phyloP scores from a whole-genome alignment of 768 basidiomycete genomes.

The Psilocybe cyanescens region DNA sequence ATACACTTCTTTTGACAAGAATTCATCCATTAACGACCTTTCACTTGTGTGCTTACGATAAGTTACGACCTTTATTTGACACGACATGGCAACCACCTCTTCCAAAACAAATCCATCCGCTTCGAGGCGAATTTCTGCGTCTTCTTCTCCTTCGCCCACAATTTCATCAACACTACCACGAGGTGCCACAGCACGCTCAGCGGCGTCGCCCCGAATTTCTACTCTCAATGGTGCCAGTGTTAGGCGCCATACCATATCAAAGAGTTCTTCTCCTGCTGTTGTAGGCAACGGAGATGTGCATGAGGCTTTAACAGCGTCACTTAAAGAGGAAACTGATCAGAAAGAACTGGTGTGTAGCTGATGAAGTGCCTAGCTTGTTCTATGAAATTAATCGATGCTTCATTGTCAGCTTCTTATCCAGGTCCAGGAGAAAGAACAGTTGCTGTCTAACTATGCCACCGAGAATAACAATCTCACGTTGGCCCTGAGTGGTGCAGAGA shows the following conservation, averaged over 20 bases:
- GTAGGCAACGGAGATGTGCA: slow-evolving; percentile 47
- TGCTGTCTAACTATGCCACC: slow-evolving; percentile 57
- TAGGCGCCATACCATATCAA: slow-evolving; percentile 49
- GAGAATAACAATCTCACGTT: slow-evolving; percentile 72
- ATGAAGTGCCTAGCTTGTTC: not conserved
- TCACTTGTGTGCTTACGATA: too few relatives aligned
- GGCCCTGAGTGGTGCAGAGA: slow-evolving; percentile 68
- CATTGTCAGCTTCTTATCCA: slow-evolving; percentile 67
- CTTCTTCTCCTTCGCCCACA: slow-evolving; percentile 45
- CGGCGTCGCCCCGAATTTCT: slow-evolving; percentile 61
- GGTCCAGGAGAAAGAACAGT: slow-evolving; percentile 79
- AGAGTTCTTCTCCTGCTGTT: slow-evolving; percentile 45
- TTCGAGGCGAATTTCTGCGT: slow-evolving; percentile 44
- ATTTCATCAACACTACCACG: slow-evolving; percentile 50
- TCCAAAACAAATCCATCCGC: slow-evolving; percentile 49
- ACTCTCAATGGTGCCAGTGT: slow-evolving; percentile 50
- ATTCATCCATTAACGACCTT: not conserved
- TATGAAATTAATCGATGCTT: slow-evolving; percentile 8
- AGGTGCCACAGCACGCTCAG: slow-evolving; percentile 67
- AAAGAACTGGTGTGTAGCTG: slow-evolving; percentile 70
- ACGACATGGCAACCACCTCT: slow-evolving; percentile 48
- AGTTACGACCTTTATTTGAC: slow-evolving; percentile 8
- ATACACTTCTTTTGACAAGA: not conserved
- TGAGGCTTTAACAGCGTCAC: slow-evolving; percentile 60
- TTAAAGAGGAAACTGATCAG: slow-evolving; percentile 79